A percentile compares a stretch with the other conserved stretches of the same genome.
Conservation (phyloP, 768 basidiomycete genomes). For the Amyloporia xantha region DNA sequence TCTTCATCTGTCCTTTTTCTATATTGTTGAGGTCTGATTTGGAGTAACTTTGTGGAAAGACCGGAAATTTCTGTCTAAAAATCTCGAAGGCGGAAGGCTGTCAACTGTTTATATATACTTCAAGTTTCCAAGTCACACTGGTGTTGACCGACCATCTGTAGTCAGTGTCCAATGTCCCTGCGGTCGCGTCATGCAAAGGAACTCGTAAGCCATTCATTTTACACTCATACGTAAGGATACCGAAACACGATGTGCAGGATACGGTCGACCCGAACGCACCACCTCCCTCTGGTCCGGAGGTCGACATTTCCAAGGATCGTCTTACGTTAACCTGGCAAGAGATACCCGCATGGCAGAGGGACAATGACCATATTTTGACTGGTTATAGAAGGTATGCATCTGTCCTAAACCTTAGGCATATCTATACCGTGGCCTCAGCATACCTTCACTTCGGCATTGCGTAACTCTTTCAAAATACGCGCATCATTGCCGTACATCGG, state of each 20-base stretch:
- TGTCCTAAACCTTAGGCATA: not conserved
- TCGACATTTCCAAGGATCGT: not conserved
- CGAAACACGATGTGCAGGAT: not conserved
- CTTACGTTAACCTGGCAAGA: slow-evolving; percentile 46
- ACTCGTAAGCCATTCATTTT: not conserved
- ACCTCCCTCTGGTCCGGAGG: not conserved
- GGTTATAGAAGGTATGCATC: slow-evolving; percentile 61
- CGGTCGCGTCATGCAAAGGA: not conserved
- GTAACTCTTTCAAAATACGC: not conserved
- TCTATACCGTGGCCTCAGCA: too few species aligned
- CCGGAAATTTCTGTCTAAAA: too few species aligned
- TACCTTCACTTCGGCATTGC: too few species aligned
- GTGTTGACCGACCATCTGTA: not conserved
- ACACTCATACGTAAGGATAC: not conserved
- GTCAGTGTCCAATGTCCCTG: not conserved
- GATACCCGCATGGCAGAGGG: slow-evolving; percentile 61
- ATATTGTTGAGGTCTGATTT: too few species aligned
- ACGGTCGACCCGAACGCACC: not conserved
- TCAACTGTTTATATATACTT: not conserved
- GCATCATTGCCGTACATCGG: too few species aligned
- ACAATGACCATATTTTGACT: slow-evolving; percentile 65
- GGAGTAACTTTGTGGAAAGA: too few species aligned
- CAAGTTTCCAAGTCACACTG: not conserved
- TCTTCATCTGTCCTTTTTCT: too few species aligned
- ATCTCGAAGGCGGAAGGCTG: not conserved